Conservation (phyloP, 371 early-diverging fungal species). For the Rhizopus sp. region DNA sequence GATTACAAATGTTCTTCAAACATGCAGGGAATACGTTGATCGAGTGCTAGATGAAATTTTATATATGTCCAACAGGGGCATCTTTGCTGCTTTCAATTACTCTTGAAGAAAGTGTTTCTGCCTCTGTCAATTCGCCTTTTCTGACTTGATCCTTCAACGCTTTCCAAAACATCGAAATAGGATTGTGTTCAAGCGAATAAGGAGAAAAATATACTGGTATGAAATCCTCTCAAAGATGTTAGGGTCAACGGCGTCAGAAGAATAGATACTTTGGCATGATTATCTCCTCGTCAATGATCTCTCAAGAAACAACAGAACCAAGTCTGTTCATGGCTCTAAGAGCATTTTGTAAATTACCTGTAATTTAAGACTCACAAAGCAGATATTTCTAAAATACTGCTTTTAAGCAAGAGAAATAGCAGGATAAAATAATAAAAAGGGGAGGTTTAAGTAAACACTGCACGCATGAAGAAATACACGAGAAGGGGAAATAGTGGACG, state of each 20-base stretch:
- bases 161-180: constrained; percentile 6
- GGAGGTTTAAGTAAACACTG: neutral
- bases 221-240: too few species aligned
- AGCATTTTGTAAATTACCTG: constrained; percentile 4
- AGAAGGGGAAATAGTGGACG: neutral
- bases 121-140: constrained; percentile 6
- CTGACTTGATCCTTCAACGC: constrained; percentile 3
- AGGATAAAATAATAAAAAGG: neutral
- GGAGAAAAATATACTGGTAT: too few species aligned
- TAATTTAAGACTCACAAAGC: constrained; percentile 1
- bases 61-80: too few species aligned
- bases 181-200: neutral
- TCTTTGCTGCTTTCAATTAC: too few species aligned
- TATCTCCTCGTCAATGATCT: constrained; percentile 10
- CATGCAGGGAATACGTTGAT: too few species aligned
- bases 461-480: too few species aligned
- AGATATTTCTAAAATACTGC: constrained; percentile 1
- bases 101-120: neutral
- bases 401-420: neutral
- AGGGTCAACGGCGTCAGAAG: too few species aligned
- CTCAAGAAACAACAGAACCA: constrained; percentile 10
- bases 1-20: too few species aligned
- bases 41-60: too few species aligned
- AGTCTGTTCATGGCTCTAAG: constrained; percentile 3
- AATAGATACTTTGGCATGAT: neutral